Base-by-base conservation (phyloP, 2,329 filamentous ascomycete genomes). In the Fusarium chuoi region DNA sequence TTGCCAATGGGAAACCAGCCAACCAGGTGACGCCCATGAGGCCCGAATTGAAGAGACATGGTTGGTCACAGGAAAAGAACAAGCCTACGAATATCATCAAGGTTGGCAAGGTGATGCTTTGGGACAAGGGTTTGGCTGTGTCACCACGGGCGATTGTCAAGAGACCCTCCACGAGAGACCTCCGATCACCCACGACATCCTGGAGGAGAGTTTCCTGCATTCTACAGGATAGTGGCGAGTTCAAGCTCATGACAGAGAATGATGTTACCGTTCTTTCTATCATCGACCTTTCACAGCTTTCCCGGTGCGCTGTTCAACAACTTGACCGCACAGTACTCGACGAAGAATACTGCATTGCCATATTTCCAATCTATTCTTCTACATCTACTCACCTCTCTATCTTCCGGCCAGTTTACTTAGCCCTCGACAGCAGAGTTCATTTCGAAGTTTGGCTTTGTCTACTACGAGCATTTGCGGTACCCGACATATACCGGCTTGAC, bases 361-460 rank as follows among this genome's bases (percentile, higher is more conserved):
- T 99, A 52, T 98, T 98, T 79, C 96, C 96, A 22, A 95, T 96
- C 71, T 98, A 99, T 82, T 91, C 94, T 2, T 88, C 93, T 15
- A 90, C 90, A 26, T 89, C 94, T 3, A 92, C 90, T 6, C 89
- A 92, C 24, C 86, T 96, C 63, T 92, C 93, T 12, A 89, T 96
- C 35, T 91, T 94, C 67, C 91, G 94, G n/a, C 96, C 96, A 0
- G 91, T 98, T 41, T 98, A 97, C 80, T 86, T 99, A 39, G 93
- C 94, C 7, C 84, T 98, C 49, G 96, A 98, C 76, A 95, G 90
- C 33, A 90, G 95, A 46, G 91, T 97, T 12, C 87, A 97, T n/a
- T 98, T 97, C 78, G 96, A 99, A 81, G 96, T 98, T 18, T 99
- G 96, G 96, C 96, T 97, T 78, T 95, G 98, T 12, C 85, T 99